Evolutionary conservation across 2,329 filamentous ascomycete species (phyloP), one percentile per base, ranked within the genome.

Genomic region (Penicillium polonicum): DNA sequence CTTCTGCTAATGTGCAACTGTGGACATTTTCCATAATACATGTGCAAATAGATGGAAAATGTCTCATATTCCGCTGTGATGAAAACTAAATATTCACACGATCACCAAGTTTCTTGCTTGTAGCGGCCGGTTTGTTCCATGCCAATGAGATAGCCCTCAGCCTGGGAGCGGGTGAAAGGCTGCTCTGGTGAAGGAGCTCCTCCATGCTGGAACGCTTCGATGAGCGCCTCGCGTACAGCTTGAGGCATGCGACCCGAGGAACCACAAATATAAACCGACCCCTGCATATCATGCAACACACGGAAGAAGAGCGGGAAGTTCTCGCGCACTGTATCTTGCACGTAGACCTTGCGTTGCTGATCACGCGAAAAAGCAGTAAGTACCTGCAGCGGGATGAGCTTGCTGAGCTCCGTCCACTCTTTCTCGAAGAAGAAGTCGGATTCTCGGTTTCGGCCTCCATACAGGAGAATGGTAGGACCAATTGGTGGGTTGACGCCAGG

Each of bases 371-470:
- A 91, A 0, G 88, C 89, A 0, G 85, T 82, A 51, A 82, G 76
- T 2, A 89, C 80, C 7, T 79, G 74, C 6, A 90, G 72, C 2
- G 77, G 73, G 1, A 80, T 72, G 1, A 72, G 57, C 1, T 70
- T 62, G 7, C 72, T 62, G 6, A 87, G 63, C 0, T 68, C 41
- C 1, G 77, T 68, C 92, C 92, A 97, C 61, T 97, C 92, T 0
- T 87, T 74, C 5, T 80, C 74, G 72, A 94, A 99, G 76, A 92
- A 92, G 75, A 85, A 97, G 72, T 99, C 94, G 0, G 88, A 84
- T 0, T 78, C 67, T 12, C 80, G 76, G 67, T 90, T 95, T 33
- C 94, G 87, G 63, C 90, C 91, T 12, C 94, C 94, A 64, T 91
- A 97, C 74, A 97, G 88, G 2, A 99, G 79, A 0, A 90, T 66